Base-by-base conservation (phyloP, 352 stramenopile species). In the Pythium dissotocum region DNA sequence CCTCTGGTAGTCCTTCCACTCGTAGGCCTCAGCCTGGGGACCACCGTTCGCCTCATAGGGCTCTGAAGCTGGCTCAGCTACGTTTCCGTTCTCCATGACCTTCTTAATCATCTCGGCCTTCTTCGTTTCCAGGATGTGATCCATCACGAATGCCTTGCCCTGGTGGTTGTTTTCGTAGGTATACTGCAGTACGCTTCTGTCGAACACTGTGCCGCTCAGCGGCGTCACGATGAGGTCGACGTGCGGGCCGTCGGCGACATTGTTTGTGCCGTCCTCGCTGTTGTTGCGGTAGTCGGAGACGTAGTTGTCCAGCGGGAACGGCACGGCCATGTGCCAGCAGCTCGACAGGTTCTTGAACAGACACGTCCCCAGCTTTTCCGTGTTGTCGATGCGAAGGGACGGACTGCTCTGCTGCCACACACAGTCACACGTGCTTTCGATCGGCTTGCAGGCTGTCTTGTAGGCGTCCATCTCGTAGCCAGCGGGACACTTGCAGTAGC, bases 1-100 rank as follows among this genome's bases (percentile, higher is more conserved):
- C 16, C 59, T 26, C 49, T 90, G 79, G 69, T 88, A 92, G n/a
- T 85, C 74, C n/a, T 68, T 77, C 82, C 84, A 92, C 24, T 73
- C 71, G 56, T 73, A 77, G 30, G 42, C 32, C 24, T 30, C 36
- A 16, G 2, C 12, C 36, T 7, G 2, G 2, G 36, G 36, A 16
- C 36, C 36, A 12, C 36, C 16, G 7, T 7, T 5, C 30, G 32
- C 13, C 30, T 24, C 14, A 12, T 44, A 44, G 36, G 12, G 8
- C 1, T 21, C 21, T 2, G 52, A 40, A 9, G 40, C 46, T 2
- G 24, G 7, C 36, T 12, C 36, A 44, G 6, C 12, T 7, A 55
- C 12, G 67, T 48, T 4, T 44, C 4, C 8, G 18, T 30, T 30
- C 21, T 21, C 21, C 21, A 24, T 13, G 6, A 53, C n/a, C 14